Base-by-base conservation (phyloP, 106 monocot genomes). In the Allium fistulosum region DNA sequence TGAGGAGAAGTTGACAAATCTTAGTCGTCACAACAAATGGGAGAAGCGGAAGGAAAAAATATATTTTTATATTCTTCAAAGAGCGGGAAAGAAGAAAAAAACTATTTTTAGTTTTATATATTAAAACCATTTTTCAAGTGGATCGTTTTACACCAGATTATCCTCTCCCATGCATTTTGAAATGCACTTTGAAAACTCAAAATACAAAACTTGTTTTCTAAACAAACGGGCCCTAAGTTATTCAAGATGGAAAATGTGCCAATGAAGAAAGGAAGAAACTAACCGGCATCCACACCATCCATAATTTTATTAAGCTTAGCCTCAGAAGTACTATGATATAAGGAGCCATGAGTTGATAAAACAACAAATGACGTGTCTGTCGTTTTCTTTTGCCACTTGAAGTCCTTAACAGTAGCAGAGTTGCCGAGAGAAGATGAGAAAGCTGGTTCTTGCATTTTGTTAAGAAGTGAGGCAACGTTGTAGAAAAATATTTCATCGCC, bases 221-320 rank as follows among this genome's bases (percentile, higher is more conserved):
- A 22, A 22, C 22, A 22, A 22, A 22, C 22, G 22, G 22, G 22
- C 22, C 22, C 22, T 22, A 22, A 22, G 22, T 22, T 22, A 22
- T 22, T 22, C 22, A 22, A 22, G 22, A 22, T 22, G 22, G 22
- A 22, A 22, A 22, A 22, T 22, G 22, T 22, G 22, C 22, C 22
- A 22, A 0, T 0, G 22, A 22, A 22, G n/a, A 3, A 62, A 72
- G 16, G 3, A 49, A 52, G 13, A 51, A 62, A 82, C 79, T 67
- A 72, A 97, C 96, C 88, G 61, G 88, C 89, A 75, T 92, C 88
- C 52, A 92, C 89, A 69, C 76, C 75, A 26, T 82, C 75, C 78
- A 89, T 84, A 52, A 97, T 71, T 65, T 68, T 68, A 65, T 84
- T 74, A 14, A 84, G 66, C 27, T 58, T 49, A n/a, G 66, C 71